These are phyloP conservation scores for Fulvia fulva DNA, from an alignment of 2,329 filamentous ascomycete species.

Conservation along the genomic window DNA sequence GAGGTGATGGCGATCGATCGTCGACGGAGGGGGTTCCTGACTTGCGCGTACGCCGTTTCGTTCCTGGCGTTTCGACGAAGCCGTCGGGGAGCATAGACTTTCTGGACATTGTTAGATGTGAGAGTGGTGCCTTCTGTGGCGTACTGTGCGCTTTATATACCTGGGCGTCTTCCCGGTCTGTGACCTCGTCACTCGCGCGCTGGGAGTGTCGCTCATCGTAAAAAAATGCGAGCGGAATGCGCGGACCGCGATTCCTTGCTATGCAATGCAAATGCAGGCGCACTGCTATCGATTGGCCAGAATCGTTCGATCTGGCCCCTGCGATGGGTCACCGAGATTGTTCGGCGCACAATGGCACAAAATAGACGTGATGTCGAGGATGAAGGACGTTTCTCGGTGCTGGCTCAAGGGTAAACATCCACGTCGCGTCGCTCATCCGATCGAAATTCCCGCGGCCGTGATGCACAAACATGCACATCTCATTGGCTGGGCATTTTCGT, in stretches of 20 bases:
- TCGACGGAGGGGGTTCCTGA: constrained; percentile 32
- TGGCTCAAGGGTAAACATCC: background rate
- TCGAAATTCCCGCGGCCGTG: background rate
- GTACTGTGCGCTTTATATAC: constrained; percentile 31
- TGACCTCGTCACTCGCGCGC: constrained; percentile 39
- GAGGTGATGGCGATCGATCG: constrained; percentile 36
- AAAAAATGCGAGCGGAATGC: constrained; percentile 1
- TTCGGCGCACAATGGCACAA: background rate
- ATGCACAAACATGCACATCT: background rate
- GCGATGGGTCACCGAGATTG: background rate
- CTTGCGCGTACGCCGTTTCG: constrained; percentile 42
- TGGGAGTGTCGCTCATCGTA: constrained; percentile 18
- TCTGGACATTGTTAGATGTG: constrained; percentile 16
- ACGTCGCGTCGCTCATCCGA: background rate
- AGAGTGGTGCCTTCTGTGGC: background rate
- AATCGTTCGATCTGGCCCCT: background rate
- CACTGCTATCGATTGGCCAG: background rate
- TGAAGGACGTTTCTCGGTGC: background rate
- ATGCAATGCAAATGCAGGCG: background rate
- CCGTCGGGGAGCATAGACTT: constrained; percentile 41
- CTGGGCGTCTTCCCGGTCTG: constrained; percentile 48
- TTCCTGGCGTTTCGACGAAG: constrained; percentile 49
- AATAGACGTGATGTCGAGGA: background rate
- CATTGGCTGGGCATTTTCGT: background rate
- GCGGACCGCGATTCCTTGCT: background rate